A percentile compares a stretch with the other conserved stretches of the same genome.
Evolutionary conservation across 164 flowering plant species (phyloP).

Genomic region (Macadamia tetraphylla): DNA sequence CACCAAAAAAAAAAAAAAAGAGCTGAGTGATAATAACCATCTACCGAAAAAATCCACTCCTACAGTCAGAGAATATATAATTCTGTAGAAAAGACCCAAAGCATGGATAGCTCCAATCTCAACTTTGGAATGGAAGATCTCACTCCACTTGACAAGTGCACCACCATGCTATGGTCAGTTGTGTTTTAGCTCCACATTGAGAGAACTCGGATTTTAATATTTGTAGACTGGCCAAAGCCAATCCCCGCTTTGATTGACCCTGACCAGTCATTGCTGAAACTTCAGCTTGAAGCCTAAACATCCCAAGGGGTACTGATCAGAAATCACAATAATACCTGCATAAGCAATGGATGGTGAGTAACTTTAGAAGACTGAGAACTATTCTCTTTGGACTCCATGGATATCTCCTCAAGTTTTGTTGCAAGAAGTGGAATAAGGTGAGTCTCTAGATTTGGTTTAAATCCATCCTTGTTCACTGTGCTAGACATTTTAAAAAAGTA

Average conservation of each 20-base stretch:
- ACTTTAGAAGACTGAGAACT: slow-evolving; percentile 29
- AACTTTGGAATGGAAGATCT: neutral
- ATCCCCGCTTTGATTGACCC: no score
- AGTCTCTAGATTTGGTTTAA: slow-evolving; percentile 93
- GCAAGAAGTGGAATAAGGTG: slow-evolving; percentile 79
- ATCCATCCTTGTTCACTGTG: slow-evolving; percentile 85
- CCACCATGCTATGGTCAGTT: no score
- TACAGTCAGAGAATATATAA: neutral
- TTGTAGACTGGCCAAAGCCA: slow-evolving; percentile 2
- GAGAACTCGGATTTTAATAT: neutral
- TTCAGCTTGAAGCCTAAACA: no score
- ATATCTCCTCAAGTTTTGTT: slow-evolving; percentile 49
- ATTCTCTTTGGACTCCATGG: slow-evolving; percentile 48
- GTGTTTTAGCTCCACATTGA: no score
- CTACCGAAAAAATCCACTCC: no score
- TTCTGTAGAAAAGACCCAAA: neutral
- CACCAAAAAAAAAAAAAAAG: neutral
- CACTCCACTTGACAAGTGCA: neutral
- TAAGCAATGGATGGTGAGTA: slow-evolving; percentile 72
- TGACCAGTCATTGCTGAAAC: no score
- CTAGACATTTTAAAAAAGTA: slow-evolving; percentile 29
- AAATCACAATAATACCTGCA: slow-evolving; percentile 45
- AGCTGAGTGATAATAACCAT: neutral
- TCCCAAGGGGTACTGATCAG: no score
- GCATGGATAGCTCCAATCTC: neutral